Percentiles rank a stretch among this genome's conserved stretches.
phyloP scores from a whole-genome alignment of 176 grass and related monocot species.

The Tuctoria greenei region DNA sequence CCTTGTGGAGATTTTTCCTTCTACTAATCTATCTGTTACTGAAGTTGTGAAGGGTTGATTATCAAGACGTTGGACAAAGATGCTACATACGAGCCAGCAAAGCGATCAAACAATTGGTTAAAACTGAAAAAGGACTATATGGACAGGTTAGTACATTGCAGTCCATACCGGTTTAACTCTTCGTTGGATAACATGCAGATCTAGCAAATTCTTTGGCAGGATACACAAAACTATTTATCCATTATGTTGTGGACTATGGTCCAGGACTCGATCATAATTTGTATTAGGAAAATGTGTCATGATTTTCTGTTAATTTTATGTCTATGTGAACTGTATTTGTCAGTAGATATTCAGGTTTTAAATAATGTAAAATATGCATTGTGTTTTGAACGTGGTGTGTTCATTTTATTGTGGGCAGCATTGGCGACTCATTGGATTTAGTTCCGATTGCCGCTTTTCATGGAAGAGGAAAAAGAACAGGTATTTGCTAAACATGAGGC shows the following conservation, averaged over 20 bases:
- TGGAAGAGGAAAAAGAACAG: slow-evolving; percentile 87
- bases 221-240: slow-evolving; percentile 5
- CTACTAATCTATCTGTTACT: slow-evolving; percentile 35
- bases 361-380: neutral
- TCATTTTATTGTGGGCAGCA: slow-evolving; percentile 43
- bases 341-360: neutral
- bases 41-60: slow-evolving; percentile 98
- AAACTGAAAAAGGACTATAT: slow-evolving; percentile 99
- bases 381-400: slow-evolving; percentile 22
- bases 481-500: slow-evolving; percentile 29
- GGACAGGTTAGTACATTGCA: slow-evolving; percentile 74
- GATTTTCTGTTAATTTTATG: neutral
- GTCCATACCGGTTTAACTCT: slow-evolving; percentile 20
- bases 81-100: slow-evolving; percentile 94
- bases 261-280: neutral
- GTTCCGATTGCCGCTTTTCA: slow-evolving; percentile 92
- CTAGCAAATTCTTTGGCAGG: neutral
- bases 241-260: slow-evolving; percentile 1
- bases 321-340: neutral
- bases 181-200: slow-evolving; percentile 19
- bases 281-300: neutral
- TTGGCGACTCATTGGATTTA: slow-evolving; percentile 93
- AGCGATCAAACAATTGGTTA: slow-evolving; percentile 98
- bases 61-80: slow-evolving; percentile 99
- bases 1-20: neutral